Evolutionary conservation across 2,329 filamentous ascomycete species (phyloP).

Genomic region (Diplocarpon rosae): DNA sequence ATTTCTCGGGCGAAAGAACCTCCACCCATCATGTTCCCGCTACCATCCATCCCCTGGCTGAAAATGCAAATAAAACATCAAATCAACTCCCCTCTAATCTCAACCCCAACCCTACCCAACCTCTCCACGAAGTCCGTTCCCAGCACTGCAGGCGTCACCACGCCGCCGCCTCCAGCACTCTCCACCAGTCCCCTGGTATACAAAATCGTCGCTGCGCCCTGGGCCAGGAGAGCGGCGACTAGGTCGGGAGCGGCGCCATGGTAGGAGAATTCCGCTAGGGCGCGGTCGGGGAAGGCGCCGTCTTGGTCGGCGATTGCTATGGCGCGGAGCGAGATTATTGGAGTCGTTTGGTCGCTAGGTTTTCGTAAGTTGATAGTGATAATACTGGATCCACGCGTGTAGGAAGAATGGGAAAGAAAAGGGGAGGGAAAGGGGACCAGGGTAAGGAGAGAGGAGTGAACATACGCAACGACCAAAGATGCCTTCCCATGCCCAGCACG

Average conservation of each 20-base stretch:
- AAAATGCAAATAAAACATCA: background rate
- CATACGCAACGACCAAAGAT: background rate
- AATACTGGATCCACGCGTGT: background rate
- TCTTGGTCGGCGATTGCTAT: conserved; percentile 5
- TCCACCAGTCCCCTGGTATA: background rate
- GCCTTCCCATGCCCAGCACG: background rate
- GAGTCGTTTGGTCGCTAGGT: background rate
- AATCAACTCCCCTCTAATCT: conserved; percentile 3
- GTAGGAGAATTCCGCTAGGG: conserved; percentile 2
- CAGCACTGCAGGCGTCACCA: conserved; percentile 2
- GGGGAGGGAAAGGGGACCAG: background rate
- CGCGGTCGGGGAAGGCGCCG: conserved; percentile 5
- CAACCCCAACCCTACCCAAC: conserved; percentile 1
- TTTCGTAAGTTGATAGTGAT: background rate
- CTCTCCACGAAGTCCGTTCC: conserved; percentile 1
- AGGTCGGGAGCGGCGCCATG: background rate
- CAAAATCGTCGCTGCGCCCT: conserved; percentile 3
- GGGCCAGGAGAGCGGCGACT: conserved; percentile 2
- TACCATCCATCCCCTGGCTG: too few relatives aligned
- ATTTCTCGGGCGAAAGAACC: too few relatives aligned
- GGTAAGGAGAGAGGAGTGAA: background rate
- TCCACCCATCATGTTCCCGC: too few relatives aligned
- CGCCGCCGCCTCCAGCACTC: conserved; percentile 1
- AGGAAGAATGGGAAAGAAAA: background rate
- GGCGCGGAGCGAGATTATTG: background rate